Conservation (phyloP, 2,329 filamentous ascomycete species). For the Ascosphaera apis region DNA sequence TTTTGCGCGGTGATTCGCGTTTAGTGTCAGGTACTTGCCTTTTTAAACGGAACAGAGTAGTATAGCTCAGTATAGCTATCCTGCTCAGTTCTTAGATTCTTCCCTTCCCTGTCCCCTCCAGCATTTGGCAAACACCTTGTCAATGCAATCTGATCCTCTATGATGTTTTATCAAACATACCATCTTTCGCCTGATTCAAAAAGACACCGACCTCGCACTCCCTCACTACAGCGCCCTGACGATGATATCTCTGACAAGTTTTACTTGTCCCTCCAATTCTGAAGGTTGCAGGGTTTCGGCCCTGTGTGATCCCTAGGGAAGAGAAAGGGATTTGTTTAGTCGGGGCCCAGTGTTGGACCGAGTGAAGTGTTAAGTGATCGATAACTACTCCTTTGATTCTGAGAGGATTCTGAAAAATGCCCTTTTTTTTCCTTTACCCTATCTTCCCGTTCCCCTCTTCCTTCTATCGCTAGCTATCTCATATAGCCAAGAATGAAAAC, state of each 20-base stretch:
- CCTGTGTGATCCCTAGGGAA: neutral
- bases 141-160: neutral
- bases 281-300: neutral
- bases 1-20: no score
- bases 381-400: neutral
- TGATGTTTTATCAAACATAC: neutral
- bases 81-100: constrained; percentile 1
- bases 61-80: constrained; percentile 3
- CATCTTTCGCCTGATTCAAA: neutral
- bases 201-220: neutral
- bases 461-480: no score
- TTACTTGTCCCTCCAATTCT: neutral
- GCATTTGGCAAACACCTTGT: no score
- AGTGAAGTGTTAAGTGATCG: neutral
- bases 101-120: neutral
- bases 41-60: neutral
- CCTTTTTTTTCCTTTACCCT: neutral
- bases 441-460: constrained; percentile 1
- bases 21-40: no score
- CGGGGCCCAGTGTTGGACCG: neutral
- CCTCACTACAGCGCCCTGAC: neutral
- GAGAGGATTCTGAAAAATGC: no score
- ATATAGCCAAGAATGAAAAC: no score
- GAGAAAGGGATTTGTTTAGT: neutral
- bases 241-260: neutral